Evolutionary conservation across 495 filamentous ascomycete species (phyloP).

Genomic region (Haplographium delicatum): DNA sequence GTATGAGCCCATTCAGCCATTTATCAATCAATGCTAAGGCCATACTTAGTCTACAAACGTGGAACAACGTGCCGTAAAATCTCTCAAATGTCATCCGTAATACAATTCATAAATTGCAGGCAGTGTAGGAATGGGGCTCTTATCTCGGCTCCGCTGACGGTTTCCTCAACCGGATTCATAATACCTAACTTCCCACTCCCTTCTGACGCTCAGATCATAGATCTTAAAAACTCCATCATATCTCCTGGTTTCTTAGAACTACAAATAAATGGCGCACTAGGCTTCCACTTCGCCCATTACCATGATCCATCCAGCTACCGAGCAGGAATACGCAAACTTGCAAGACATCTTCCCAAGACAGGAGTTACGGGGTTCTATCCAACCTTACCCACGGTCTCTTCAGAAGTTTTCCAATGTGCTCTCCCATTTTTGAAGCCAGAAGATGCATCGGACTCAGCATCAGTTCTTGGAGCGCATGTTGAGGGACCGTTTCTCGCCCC

Average conservation of each 20-base stretch:
- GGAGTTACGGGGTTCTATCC: constrained; percentile 57
- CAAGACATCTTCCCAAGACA: constrained; percentile 49
- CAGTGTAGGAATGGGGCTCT: constrained; percentile 36
- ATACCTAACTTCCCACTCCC: constrained; percentile 24
- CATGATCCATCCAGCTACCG: constrained; percentile 47
- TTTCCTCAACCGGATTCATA: constrained; percentile 35
- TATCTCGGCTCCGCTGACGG: constrained; percentile 31
- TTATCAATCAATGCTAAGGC: no score
- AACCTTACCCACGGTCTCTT: constrained; percentile 53
- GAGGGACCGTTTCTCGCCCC: constrained; percentile 62
- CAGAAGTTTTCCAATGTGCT: constrained; percentile 55
- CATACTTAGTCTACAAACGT: no score
- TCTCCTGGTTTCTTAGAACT: constrained; percentile 61
- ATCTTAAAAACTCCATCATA: constrained; percentile 55
- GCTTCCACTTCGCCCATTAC: constrained; percentile 60
- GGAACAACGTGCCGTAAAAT: no score
- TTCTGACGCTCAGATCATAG: constrained; percentile 39
- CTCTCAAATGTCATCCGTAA: constrained; percentile 14
- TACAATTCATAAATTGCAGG: constrained; percentile 36
- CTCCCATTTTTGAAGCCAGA: constrained; percentile 55
- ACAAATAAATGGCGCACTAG: constrained; percentile 61
- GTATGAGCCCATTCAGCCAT: no score
- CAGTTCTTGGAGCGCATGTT: constrained; percentile 60
- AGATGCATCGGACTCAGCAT: constrained; percentile 44
- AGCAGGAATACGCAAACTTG: constrained; percentile 49